Base-by-base conservation (phyloP, 73 alveolate genomes). In the Effrenium voratum region DNA sequence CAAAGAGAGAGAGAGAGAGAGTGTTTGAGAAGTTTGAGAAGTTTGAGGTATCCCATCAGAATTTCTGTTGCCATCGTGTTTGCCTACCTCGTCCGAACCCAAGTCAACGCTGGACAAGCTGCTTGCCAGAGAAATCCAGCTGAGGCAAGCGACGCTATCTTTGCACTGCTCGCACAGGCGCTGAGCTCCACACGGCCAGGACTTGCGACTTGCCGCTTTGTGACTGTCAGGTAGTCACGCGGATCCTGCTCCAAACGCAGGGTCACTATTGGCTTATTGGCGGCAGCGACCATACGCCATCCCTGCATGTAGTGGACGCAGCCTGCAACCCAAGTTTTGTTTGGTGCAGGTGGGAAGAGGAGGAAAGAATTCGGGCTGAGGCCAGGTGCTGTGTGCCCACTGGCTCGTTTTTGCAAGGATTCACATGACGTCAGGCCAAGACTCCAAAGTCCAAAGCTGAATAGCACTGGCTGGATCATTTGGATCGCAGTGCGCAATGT, bases 31-130 rank as follows among this genome's bases (percentile, higher is more conserved):
- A 5, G 13, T 22, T n/a, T n/a, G n/a, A n/a, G 36, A 5, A 32
- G 41, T 26, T n/a, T 6, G 2, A 70, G 97, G 87, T 90, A 90
- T 46, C 97, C 97, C 3, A 30, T 70, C n/a, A 86, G 87, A 75
- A 90, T 90, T 76, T 90, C 97, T n/a, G 32, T 90, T 41, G 97
- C 88, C 55, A 90, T 90, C n/a, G 97, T 90, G 34, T 90, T 90
- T 36, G 97, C 97, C 2, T 90, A 90, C 87, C 76, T 90, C 40
- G 95, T n/a, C 49, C 34, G 84, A 36, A 30, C 40, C 68, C 68
- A 24, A 32, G 38, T 24, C 41, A 63, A 8, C 5, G 12, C 10
- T 30, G 12, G 77, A 63, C 38, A 63, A 15, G 38, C 38, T 4
- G 77, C 5, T 30, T 22, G 41, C n/a, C 77, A 63, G 12, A 63